Evolutionary conservation across 1,284 basidiomycete species (phyloP), one percentile per base, ranked within the genome.

Genomic region (Ustilago hordei): DNA sequence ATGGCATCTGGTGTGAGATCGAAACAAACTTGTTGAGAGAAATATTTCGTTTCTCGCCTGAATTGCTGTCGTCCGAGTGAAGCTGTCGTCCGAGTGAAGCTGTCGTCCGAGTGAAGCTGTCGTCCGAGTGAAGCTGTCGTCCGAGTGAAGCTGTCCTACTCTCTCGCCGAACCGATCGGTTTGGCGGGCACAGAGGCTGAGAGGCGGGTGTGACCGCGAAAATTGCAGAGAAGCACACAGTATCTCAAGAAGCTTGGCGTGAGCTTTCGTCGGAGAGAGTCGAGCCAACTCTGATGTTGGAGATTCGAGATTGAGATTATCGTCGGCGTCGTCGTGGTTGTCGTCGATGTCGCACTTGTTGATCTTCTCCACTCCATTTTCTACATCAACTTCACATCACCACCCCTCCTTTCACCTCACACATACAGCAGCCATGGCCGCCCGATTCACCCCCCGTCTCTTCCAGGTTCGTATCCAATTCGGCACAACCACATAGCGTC

Each of bases 381-480:
- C 12, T 59, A 19, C 57, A 48, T 59, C 43, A 47, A 32, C 34
- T 6, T 59, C 45, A 38, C n/a, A 43, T 19, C 32, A 35, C 57
- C 28, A n/a, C 17, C 19, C 11, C 45, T 47, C 57, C 17, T 59
- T 43, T 15, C 45, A 23, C 23, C 41, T 48, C 53, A 38, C 41
- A 59, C 19, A 48, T 28, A 34, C 43, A 63, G 45, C 67, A 62
- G 58, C 32, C 57, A 80, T 80, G 75, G 78, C 75, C 68, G 64
- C 75, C 55, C 78, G 78, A 32, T 78, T 78, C 71, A 71, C 78
- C 47, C 78, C 78, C 50, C 78, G 75, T 61, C 69, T 80, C 58
- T 58, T 75, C 63, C 78, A 80, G 75, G 78, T 79, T 67, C 54
- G 78, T 70, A 52, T 61, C 54, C 19, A 23, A 6, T 13, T n/a